phyloP scores from a whole-genome alignment of 441 rosid species.

The Pelargonium citronellum region DNA sequence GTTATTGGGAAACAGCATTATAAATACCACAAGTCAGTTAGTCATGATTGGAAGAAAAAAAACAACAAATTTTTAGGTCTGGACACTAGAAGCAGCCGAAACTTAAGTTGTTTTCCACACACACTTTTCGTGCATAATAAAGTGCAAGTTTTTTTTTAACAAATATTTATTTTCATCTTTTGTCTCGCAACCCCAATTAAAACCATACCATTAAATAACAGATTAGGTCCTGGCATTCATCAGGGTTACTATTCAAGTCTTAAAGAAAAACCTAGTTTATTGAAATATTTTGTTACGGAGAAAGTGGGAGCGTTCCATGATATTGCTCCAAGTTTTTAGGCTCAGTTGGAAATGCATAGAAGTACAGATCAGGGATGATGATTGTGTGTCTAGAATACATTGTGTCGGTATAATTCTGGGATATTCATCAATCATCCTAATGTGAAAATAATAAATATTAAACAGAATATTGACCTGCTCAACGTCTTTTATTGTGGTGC shows the following conservation, averaged over 20 bases:
- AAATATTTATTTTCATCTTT: not conserved
- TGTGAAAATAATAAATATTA: not conserved
- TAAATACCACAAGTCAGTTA: not conserved
- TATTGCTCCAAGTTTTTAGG: not conserved
- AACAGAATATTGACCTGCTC: slow-evolving; percentile 31
- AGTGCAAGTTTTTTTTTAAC: not conserved
- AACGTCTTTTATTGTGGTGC: slow-evolving; percentile 43
- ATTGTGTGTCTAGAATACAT: not conserved
- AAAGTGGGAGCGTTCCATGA: not conserved
- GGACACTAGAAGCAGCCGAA: not conserved
- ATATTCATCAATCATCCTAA: not conserved
- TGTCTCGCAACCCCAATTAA: not conserved
- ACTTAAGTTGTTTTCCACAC: not conserved
- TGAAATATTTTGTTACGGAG: not conserved
- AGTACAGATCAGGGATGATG: not conserved
- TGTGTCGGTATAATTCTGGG: not conserved
- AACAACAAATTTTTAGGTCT: not conserved
- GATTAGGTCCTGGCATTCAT: not conserved
- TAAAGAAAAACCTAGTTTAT: slow-evolving; percentile 1
- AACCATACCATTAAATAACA: not conserved
- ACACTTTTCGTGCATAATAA: not conserved
- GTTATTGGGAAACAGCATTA: not conserved
- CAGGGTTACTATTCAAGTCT: slow-evolving; percentile 1
- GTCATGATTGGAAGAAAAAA: not conserved
- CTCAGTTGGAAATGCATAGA: slow-evolving; percentile 6